Evolutionary conservation across 495 filamentous ascomycete species (phyloP).

Genomic region (Trichoderma parareesei): DNA sequence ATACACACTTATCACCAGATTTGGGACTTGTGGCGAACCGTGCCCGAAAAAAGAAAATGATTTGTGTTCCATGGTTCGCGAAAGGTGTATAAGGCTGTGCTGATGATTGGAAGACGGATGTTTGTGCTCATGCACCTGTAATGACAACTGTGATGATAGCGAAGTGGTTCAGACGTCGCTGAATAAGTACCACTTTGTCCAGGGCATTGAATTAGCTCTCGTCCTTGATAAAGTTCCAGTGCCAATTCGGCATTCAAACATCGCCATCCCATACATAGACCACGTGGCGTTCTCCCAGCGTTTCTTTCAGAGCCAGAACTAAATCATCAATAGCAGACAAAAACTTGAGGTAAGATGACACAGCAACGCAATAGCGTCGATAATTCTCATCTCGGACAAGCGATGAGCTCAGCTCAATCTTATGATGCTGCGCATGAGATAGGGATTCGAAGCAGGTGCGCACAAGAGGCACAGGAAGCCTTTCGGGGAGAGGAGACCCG

Average conservation of each 20-base stretch:
- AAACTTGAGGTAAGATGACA: conserved; percentile 5
- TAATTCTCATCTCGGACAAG: conserved; percentile 10
- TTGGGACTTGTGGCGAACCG: too few relatives aligned
- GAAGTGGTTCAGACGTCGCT: too few relatives aligned
- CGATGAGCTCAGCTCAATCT: background rate
- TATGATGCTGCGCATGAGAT: background rate
- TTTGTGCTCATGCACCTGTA: too few relatives aligned
- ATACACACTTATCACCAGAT: too few relatives aligned
- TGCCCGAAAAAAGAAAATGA: too few relatives aligned
- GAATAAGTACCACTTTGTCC: too few relatives aligned
- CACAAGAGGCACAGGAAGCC: conserved; percentile 2
- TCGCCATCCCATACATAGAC: background rate
- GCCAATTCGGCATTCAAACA: background rate
- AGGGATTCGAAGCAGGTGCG: background rate
- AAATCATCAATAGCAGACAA: conserved; percentile 5
- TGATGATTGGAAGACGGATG: too few relatives aligned
- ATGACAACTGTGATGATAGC: too few relatives aligned
- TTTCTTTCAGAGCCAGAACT: background rate
- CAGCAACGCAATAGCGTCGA: conserved; percentile 7
- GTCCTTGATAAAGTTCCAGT: too few relatives aligned
- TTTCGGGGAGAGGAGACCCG: conserved; percentile 8
- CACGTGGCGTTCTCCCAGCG: conserved; percentile 6
- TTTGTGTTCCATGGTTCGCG: too few relatives aligned
- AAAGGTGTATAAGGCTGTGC: too few relatives aligned
- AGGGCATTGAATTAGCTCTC: too few relatives aligned